A percentile compares a stretch with the other conserved stretches of the same genome.
phyloP scores from a whole-genome alignment of 2,329 filamentous ascomycete species.

The Exophiala sp. region DNA sequence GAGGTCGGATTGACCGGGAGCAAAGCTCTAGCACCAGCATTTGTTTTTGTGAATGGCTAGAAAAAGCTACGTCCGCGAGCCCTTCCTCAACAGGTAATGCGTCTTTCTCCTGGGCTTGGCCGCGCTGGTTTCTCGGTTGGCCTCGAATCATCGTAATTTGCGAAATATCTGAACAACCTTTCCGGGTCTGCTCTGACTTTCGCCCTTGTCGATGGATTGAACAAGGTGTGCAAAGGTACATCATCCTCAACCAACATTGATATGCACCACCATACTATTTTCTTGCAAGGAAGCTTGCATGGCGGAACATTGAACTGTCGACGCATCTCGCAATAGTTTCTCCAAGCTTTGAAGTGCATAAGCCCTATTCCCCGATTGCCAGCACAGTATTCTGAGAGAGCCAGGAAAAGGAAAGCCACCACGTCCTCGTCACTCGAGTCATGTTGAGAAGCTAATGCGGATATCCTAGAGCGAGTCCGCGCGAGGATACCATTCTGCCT shows the following conservation, averaged over 20 bases:
- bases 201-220: slow-evolving; percentile 11
- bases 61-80: too few species aligned
- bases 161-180: slow-evolving; percentile 20
- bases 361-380: slow-evolving; percentile 16
- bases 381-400: slow-evolving; percentile 17
- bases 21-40: too few species aligned
- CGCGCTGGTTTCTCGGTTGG: too few species aligned
- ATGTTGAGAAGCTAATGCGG: slow-evolving; percentile 11
- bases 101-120: neutral
- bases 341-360: slow-evolving; percentile 23
- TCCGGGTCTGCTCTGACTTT: slow-evolving; percentile 16
- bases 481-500: slow-evolving; percentile 20
- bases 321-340: slow-evolving; percentile 23
- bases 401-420: slow-evolving; percentile 21
- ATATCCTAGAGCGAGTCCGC: slow-evolving; percentile 17
- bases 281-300: slow-evolving; percentile 20
- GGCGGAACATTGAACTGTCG: slow-evolving; percentile 4
- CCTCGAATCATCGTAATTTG: neutral
- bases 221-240: slow-evolving; percentile 12
- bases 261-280: slow-evolving; percentile 22
- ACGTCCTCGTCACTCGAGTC: slow-evolving; percentile 20
- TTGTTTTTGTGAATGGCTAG: too few species aligned
- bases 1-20: too few species aligned
- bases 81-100: slow-evolving; percentile 3
- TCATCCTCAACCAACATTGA: slow-evolving; percentile 19